Evolutionary conservation across 2,329 filamentous ascomycete species (phyloP).

Genomic region (Neofusicoccum ribis): DNA sequence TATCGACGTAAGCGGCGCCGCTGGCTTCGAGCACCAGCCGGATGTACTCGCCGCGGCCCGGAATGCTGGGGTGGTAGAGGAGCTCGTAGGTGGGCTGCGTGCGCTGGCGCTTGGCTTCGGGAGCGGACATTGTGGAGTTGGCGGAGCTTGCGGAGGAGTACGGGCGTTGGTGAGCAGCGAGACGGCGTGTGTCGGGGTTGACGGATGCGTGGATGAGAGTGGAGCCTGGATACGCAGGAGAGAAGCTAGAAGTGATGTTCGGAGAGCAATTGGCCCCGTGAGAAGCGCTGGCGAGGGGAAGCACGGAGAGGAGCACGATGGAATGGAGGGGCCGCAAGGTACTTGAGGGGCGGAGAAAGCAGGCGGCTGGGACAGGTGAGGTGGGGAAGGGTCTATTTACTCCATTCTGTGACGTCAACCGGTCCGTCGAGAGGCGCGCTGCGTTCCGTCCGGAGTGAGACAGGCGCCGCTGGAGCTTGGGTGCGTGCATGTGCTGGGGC

Average conservation of each 20-base stretch:
- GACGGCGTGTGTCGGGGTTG: neutral
- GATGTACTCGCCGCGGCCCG: constrained; percentile 73
- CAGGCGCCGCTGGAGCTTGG: neutral
- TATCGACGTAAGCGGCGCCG: constrained; percentile 64
- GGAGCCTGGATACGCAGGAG: neutral
- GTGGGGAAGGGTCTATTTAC: neutral
- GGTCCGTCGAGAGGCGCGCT: neutral
- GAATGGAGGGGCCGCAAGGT: neutral
- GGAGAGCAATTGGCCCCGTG: constrained; percentile 10
- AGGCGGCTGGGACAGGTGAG: neutral
- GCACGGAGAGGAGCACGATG: neutral
- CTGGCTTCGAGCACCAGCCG: constrained; percentile 72
- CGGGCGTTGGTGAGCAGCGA: neutral
- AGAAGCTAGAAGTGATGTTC: neutral
- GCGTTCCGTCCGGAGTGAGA: neutral
- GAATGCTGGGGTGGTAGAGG: constrained; percentile 70
- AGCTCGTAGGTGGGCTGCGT: constrained; percentile 58
- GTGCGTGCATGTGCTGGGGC: neutral
- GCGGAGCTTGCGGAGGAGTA: neutral
- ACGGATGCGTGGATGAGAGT: neutral
- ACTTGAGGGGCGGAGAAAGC: neutral
- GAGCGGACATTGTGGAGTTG: constrained; percentile 21
- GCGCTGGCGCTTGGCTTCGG: constrained; percentile 28
- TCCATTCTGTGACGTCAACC: neutral
- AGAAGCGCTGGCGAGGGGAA: neutral